Conservation (phyloP, 2,329 filamentous ascomycete genomes). For the Calonectria henricotiae region DNA sequence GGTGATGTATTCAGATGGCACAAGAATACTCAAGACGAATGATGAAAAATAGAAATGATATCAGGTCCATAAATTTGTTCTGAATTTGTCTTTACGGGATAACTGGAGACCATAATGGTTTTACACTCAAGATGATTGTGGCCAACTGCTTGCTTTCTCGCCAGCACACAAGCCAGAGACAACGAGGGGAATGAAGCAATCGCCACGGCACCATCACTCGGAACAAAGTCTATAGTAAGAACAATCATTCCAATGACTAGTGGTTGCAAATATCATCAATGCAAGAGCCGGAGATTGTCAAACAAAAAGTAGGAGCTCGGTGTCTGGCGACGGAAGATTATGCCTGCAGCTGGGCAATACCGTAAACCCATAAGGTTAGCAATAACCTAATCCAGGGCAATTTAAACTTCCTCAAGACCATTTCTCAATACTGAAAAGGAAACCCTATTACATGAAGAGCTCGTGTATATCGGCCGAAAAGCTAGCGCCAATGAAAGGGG, state of each 20-base stretch:
- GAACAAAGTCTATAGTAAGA: slow-evolving; percentile 23
- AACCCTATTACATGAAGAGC: slow-evolving; percentile 60
- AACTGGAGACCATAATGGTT: slow-evolving; percentile 34
- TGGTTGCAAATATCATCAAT: slow-evolving; percentile 55
- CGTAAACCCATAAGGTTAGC: background rate
- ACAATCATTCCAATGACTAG: slow-evolving; percentile 48
- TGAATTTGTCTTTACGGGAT: slow-evolving; percentile 53
- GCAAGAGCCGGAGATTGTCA: slow-evolving; percentile 55
- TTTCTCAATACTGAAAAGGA: slow-evolving; percentile 62
- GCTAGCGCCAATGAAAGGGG: slow-evolving; percentile 59
- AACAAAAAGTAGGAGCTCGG: slow-evolving; percentile 54
- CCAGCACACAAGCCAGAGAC: slow-evolving; percentile 49
- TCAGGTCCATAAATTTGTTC: slow-evolving; percentile 46
- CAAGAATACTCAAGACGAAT: slow-evolving; percentile 50
- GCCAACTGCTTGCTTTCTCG: slow-evolving; percentile 50
- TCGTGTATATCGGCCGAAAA: slow-evolving; percentile 58
- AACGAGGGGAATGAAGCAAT: slow-evolving; percentile 51
- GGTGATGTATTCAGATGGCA: slow-evolving; percentile 59
- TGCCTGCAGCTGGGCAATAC: slow-evolving; percentile 54
- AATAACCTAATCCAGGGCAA: background rate
- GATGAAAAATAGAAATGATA: slow-evolving; percentile 50
- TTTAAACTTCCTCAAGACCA: slow-evolving; percentile 56
- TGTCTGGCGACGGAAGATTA: slow-evolving; percentile 53
- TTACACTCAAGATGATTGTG: slow-evolving; percentile 39
- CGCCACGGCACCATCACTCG: slow-evolving; percentile 45